Percentiles rank a stretch among this genome's conserved stretches.
phyloP scores from a whole-genome alignment of 116 monocot species.

The Papilionanthe hybrid region DNA sequence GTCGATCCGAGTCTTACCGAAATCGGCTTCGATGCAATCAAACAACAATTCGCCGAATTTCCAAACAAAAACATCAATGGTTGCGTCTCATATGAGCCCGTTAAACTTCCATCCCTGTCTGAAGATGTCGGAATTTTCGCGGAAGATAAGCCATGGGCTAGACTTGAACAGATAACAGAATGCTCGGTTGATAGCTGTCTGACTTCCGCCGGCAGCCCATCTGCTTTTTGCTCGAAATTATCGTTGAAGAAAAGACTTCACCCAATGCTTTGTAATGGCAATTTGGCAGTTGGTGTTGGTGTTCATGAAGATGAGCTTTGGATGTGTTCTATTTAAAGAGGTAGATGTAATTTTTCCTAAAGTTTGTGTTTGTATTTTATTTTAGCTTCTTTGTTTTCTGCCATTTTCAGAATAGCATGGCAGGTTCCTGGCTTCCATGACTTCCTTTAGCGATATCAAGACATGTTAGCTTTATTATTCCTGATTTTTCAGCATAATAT shows the following conservation, averaged over 20 bases:
- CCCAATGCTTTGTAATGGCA: not conserved
- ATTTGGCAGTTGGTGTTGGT: not conserved
- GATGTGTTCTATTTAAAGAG: slow-evolving; percentile 3
- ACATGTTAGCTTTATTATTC: no score
- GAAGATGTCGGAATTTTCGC: not conserved
- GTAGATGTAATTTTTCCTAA: no score
- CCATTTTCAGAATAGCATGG: no score
- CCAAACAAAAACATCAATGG: slow-evolving; percentile 18
- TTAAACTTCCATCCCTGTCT: slow-evolving; percentile 17
- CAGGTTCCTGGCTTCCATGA: no score
- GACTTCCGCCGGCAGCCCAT: slow-evolving; percentile 24
- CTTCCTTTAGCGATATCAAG: no score
- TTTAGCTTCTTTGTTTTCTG: no score
- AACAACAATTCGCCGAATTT: slow-evolving; percentile 18
- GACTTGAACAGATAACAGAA: no score
- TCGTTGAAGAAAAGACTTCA: slow-evolving; percentile 18
- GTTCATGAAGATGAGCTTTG: not conserved
- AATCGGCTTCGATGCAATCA: slow-evolving; percentile 11
- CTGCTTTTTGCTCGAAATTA: slow-evolving; percentile 1
- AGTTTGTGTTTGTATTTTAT: no score
- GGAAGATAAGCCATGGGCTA: slow-evolving; percentile 6
- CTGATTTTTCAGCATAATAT: no score
- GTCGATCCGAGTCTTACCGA: slow-evolving; percentile 14
- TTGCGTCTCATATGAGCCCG: slow-evolving; percentile 13
- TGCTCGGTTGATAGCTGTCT: slow-evolving; percentile 38